Evolutionary conservation across 345 rosid species (phyloP).

Genomic region (Microthlaspi erraticum): DNA sequence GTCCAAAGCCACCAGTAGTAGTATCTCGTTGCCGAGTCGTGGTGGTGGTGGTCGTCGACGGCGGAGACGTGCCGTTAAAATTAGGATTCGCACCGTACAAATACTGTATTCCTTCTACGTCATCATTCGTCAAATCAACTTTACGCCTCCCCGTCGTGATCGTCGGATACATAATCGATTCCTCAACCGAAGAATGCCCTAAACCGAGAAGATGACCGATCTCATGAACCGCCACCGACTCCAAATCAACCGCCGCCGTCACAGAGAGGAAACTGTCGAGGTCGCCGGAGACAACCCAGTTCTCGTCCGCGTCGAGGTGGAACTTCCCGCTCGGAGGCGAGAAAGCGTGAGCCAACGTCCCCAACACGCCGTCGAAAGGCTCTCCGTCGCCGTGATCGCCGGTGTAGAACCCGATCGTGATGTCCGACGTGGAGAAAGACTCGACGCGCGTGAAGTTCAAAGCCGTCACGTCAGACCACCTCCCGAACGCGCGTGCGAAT

Average conservation of each 20-base stretch:
- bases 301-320: conserved; percentile 77
- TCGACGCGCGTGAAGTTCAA: conserved; percentile 63
- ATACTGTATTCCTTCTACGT: conserved; percentile 66
- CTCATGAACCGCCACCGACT: conserved; percentile 94
- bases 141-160: conserved; percentile 67
- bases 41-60: conserved; percentile 34
- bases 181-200: conserved; percentile 85
- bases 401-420: conserved; percentile 65
- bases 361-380: conserved; percentile 83
- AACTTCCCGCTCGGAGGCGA: conserved; percentile 81
- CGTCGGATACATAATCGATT: conserved; percentile 83
- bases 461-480: conserved; percentile 74
- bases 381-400: conserved; percentile 97
- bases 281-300: conserved; percentile 72
- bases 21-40: conserved; percentile 58
- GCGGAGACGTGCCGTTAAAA: conserved; percentile 53
- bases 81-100: conserved; percentile 87
- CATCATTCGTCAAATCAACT: conserved; percentile 66
- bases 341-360: conserved; percentile 93
- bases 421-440: conserved; percentile 51
- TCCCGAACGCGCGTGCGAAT: conserved; percentile 69
- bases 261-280: conserved; percentile 36
- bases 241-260: conserved; percentile 71
- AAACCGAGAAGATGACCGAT: conserved; percentile 92
- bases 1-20: conserved; percentile 39